phyloP scores from a whole-genome alignment of 176 grass and related monocot species.

The Carex parvula region DNA sequence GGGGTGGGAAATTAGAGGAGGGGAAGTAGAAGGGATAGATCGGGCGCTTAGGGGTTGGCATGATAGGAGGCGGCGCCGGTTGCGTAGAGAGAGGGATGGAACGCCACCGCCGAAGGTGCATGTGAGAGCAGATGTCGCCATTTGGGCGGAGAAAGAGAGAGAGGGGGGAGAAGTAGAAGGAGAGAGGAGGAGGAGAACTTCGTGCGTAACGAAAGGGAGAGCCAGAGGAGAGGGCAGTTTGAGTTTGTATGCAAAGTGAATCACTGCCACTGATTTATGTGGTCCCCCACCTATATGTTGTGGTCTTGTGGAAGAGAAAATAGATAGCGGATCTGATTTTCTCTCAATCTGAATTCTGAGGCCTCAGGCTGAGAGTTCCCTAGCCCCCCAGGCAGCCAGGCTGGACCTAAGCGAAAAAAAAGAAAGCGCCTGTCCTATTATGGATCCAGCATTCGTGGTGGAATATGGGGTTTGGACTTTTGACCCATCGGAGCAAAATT shows the following conservation, averaged over 20 bases:
- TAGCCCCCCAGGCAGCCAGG: background rate
- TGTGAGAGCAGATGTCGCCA: slow-evolving; percentile 48
- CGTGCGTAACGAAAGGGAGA: slow-evolving; percentile 41
- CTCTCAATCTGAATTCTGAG: background rate
- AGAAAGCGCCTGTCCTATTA: background rate
- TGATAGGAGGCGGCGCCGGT: background rate
- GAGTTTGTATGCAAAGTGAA: background rate
- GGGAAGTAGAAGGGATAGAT: background rate
- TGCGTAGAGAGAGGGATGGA: slow-evolving; percentile 33
- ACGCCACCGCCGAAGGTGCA: slow-evolving; percentile 30
- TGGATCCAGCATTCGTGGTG: background rate
- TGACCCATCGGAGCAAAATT: background rate
- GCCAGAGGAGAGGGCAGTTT: too few relatives aligned
- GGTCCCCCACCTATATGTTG: background rate
- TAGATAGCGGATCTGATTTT: background rate
- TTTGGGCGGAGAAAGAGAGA: slow-evolving; percentile 15
- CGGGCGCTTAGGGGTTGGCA: slow-evolving; percentile 1
- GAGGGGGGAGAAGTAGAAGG: background rate
- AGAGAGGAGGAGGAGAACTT: slow-evolving; percentile 32
- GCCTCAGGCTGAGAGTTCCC: background rate
- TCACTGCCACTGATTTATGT: background rate
- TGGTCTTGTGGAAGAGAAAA: background rate
- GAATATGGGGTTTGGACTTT: background rate
- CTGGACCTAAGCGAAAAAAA: background rate
- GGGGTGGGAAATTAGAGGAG: background rate